Percentiles rank a stretch among this genome's conserved stretches.
phyloP scores from a whole-genome alignment of 164 flowering plant genomes.

The Aristolochia contorta region DNA sequence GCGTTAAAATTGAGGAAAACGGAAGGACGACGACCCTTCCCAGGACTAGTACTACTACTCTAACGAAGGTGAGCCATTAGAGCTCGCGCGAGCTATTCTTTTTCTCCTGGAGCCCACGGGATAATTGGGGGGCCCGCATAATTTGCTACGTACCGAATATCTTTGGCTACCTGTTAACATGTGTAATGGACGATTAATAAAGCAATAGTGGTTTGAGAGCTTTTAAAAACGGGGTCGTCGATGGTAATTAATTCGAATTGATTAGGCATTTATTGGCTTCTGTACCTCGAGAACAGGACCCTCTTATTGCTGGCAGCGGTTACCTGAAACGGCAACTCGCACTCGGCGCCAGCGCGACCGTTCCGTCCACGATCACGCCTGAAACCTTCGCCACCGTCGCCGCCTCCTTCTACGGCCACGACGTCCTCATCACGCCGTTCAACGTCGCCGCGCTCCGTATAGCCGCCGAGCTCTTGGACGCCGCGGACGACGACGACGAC shows the following conservation, averaged over 20 bases:
- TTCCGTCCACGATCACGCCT: conserved; percentile 56
- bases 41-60: no score
- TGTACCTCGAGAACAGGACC: conserved; percentile 29
- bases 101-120: no score
- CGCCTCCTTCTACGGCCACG: conserved; percentile 51
- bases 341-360: conserved; percentile 34
- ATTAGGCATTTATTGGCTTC: conserved; percentile 10
- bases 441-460: conserved; percentile 51
- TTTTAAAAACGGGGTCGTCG: no score
- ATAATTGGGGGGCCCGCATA: no score
- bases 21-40: no score
- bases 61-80: no score
- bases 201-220: no score
- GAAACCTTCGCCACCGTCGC: conserved; percentile 47
- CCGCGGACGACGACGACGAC: conserved; percentile 26
- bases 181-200: no score
- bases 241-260: conserved; percentile 6
- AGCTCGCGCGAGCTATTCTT: no score
- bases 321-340: conserved; percentile 48
- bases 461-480: conserved; percentile 59
- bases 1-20: no score
- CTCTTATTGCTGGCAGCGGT: conserved; percentile 34
- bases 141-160: no score
- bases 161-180: no score
- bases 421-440: conserved; percentile 45